Conservation (phyloP, 2,329 filamentous ascomycete species). For the Clonostachys rosea region DNA sequence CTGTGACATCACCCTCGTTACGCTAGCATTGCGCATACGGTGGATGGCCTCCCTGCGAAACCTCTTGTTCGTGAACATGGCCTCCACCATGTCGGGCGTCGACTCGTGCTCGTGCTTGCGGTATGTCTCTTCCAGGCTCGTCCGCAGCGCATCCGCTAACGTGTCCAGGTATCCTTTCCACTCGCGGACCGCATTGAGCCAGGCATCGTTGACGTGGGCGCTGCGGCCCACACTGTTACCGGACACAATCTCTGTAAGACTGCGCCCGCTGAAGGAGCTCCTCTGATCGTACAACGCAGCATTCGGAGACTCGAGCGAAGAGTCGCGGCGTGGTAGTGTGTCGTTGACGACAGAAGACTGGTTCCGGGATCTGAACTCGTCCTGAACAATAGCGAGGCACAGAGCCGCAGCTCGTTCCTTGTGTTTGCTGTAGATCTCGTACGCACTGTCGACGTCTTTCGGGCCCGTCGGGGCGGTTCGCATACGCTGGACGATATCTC, state of each 20-base stretch:
- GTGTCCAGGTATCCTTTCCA: conserved; percentile 37
- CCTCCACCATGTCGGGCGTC: conserved; percentile 33
- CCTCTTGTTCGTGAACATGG: conserved; percentile 32
- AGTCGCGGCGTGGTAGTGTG: conserved; percentile 16
- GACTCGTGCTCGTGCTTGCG: conserved; percentile 36
- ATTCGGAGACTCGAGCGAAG: conserved; percentile 20
- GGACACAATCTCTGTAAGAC: conserved; percentile 22
- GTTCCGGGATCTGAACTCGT: conserved; percentile 23
- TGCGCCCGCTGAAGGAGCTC: conserved; percentile 29
- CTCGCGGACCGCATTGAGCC: conserved; percentile 32
- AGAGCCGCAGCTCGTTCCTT: conserved; percentile 31
- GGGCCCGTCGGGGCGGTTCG: conserved; percentile 21
- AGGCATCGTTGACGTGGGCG: conserved; percentile 19
- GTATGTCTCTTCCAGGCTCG: conserved; percentile 38
- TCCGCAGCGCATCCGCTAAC: conserved; percentile 32
- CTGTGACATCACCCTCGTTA: conserved; percentile 34
- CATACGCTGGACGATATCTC: conserved; percentile 26
- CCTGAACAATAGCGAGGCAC: conserved; percentile 32
- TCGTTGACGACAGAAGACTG: conserved; percentile 12
- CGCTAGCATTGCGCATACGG: conserved; percentile 39
- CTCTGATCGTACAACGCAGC: conserved; percentile 24
- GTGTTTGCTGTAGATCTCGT: conserved; percentile 35
- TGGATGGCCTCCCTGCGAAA: conserved; percentile 36
- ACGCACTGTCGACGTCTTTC: conserved; percentile 35
- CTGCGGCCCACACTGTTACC: conserved; percentile 9